Evolutionary conservation across 169 alveolate species (phyloP).

Genomic region (Eimeria tenella): DNA sequence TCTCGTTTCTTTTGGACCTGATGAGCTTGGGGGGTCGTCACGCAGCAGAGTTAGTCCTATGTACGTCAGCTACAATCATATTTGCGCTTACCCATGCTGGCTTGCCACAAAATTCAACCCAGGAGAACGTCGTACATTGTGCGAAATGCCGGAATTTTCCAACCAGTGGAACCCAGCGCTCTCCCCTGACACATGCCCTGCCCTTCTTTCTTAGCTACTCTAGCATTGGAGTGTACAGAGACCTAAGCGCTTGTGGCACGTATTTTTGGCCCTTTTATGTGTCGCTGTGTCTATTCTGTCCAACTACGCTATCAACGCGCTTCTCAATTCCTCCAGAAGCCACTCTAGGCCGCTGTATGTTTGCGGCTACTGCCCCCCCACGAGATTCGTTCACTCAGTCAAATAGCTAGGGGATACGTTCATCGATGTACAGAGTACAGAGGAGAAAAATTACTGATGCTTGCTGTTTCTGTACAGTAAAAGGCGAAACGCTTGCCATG

Average conservation of each 20-base stretch:
- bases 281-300: too few species aligned
- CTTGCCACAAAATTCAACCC: constrained; percentile 71
- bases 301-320: too few species aligned
- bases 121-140: constrained; percentile 49
- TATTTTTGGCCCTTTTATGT: too few species aligned
- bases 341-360: too few species aligned
- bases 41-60: constrained; percentile 57
- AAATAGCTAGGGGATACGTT: too few species aligned
- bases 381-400: too few species aligned
- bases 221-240: neutral
- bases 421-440: neutral
- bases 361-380: too few species aligned
- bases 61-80: constrained; percentile 71
- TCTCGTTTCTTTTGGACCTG: constrained; percentile 66
- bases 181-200: constrained; percentile 64
- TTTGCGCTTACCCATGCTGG: constrained; percentile 78
- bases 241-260: constrained; percentile 3
- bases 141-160: constrained; percentile 58
- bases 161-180: constrained; percentile 69
- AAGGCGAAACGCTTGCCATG: neutral
- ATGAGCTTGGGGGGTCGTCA: constrained; percentile 58
- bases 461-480: neutral
- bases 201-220: constrained; percentile 15
- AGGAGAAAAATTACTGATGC: neutral
- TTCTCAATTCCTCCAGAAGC: too few species aligned